Base-by-base conservation (phyloP, 1,284 basidiomycete genomes). In the Agroathelia rolfsii region DNA sequence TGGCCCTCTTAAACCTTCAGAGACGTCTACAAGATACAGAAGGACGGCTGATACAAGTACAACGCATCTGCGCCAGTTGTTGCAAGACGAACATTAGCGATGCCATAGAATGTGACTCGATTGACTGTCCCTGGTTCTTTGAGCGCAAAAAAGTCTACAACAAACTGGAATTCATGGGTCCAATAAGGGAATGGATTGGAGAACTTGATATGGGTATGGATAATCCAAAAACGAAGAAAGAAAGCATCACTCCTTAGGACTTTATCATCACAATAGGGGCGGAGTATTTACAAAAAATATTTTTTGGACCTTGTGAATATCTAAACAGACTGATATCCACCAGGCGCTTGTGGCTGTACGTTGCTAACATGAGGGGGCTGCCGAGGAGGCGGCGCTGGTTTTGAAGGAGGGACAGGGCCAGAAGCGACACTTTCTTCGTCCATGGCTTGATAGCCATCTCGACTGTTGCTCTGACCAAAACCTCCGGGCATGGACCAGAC, bases 401-500 rank as follows among this genome's bases (percentile, higher is more conserved):
- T 55, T 10, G 54, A 44, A 11, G 45, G 51, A 28, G 57, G 50
- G 37, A 52, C 56, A 22, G 61, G 55, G 22, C 56, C 40, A 32
- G 56, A 49, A 17, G 52, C 47, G 24, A 50, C 55, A 7, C 56
- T 48, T 41, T 79, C 72, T 29, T 82, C 82, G 36, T 80, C 79
- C 10, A 86, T 69, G 24, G 66, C 69, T 48, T 86, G 79, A 51
- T 87, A 87, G 3, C 80, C 80, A 33, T 74, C 72, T 25, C 74
- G 61, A 19, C 62, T 62, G 26, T 56, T 46, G 7, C 68, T 67
- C 0, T 73, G 74, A n/a, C n/a, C n/a, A 51, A 84, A 82, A 0
- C 81, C 82, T 12, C 83, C 83, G 3, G 83, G 84, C 83, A 87
- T 87, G 14, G 81, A 73, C 83, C 83, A 87, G 11, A 86, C 83